Percentiles rank a stretch among this genome's conserved stretches.
phyloP scores from a whole-genome alignment of 1,284 basidiomycete genomes.

The Marasmius oreades region DNA sequence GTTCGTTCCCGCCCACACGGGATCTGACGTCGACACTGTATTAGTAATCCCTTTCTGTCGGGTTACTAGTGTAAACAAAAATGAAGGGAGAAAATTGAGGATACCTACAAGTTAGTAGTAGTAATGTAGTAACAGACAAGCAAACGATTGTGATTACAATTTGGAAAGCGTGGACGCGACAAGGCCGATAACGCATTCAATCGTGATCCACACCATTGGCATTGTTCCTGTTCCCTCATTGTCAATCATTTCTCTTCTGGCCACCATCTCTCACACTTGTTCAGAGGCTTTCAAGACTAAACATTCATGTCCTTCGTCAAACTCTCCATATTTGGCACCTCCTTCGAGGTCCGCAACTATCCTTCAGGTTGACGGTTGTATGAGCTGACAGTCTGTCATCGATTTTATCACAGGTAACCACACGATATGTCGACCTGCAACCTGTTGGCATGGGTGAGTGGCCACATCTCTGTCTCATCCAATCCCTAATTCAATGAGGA shows the following conservation, averaged over 20 bases:
- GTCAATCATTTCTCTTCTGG: constrained; percentile 10
- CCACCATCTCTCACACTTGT: background rate
- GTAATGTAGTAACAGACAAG: too few relatives aligned
- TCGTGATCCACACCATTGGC: background rate
- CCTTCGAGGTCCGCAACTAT: constrained; percentile 68
- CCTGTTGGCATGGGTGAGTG: constrained; percentile 97
- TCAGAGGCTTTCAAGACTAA: constrained; percentile 95
- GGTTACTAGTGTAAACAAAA: too few relatives aligned
- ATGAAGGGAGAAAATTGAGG: too few relatives aligned
- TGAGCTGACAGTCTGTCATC: constrained; percentile 18
- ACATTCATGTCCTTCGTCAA: constrained; percentile 87
- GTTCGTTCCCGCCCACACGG: too few relatives aligned
- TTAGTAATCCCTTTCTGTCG: too few relatives aligned
- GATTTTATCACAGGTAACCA: constrained; percentile 76
- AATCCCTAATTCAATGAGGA: constrained; percentile 13
- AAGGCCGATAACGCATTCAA: too few relatives aligned
- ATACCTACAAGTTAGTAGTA: too few relatives aligned
- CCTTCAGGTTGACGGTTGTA: constrained; percentile 9
- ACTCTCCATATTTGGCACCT: constrained; percentile 97
- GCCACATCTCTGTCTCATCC: constrained; percentile 12
- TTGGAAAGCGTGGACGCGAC: too few relatives aligned
- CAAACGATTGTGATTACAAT: too few relatives aligned
- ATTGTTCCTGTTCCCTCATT: constrained; percentile 1
- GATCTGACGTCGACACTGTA: too few relatives aligned
- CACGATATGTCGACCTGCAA: constrained; percentile 98